Base-by-base conservation (phyloP, 2,329 filamentous ascomycete genomes). In the Cercospora zeina region DNA sequence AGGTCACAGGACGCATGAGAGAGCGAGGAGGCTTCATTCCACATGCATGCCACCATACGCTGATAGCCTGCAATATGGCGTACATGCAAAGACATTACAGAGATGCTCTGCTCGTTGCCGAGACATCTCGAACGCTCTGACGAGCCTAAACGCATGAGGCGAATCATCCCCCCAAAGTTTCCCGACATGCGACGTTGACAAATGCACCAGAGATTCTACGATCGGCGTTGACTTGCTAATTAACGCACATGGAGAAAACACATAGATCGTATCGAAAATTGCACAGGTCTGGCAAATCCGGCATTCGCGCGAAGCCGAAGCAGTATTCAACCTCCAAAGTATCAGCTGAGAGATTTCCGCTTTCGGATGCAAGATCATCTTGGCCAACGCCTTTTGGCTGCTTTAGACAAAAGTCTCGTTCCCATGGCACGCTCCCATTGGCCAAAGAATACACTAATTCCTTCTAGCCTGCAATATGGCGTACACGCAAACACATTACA, bases 391-490 rank as follows among this genome's bases (percentile, higher is more conserved):
- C 19, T 6, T 47, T 24, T 24, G 42, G 42, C 42, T 47, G 42
- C 42, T 47, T 27, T 47, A 21, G 24, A 19, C 21, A 16, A 19
- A 47, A 47, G 42, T 6, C 42, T 47, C 16, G 14, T 21, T 19
- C 24, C 11, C 11, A 47, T 11, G 42, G 5, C 42, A 9, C 10
- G 16, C 42, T 27, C 42, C 19, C 42, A 47, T 47, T 47, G 42
- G 42, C 19, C 21, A 13, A 5, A 13, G 42, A 47, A 11, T 11
- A 19, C 42, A 21, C 42, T 49, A 11, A 21, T 24, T 13, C 21
- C 42, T 49, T 30, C 42, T 49, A 49, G 42, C 24, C 42, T 49
- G 21, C 42, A 49, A 27, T 21, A 49, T 49, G 42, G 42, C 42
- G 27, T 49, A 21, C 42, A 49, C 27, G 42, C 21, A 49, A 49